These are phyloP conservation scores for Salmacisia buchloeana DNA, from an alignment of 1,284 basidiomycete genomes.

Conservation along the genomic window DNA sequence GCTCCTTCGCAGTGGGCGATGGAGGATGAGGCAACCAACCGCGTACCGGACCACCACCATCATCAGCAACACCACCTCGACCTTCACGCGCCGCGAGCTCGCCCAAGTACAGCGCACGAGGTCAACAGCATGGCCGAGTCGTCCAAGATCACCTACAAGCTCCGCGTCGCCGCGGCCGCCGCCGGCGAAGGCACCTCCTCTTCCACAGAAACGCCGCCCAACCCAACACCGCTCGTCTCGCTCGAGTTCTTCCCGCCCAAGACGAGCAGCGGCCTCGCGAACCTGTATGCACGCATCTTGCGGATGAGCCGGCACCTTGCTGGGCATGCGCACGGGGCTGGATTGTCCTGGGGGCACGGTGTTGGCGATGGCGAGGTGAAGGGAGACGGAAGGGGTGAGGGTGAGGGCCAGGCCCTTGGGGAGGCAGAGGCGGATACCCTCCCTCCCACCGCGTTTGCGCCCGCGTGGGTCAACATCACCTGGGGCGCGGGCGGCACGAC, in stretches of 20 bases:
- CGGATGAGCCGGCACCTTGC: conserved; percentile 63
- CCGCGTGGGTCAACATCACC: conserved; percentile 63
- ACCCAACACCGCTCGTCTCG: conserved; percentile 63
- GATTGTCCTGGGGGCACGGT: not conserved
- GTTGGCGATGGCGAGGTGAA: not conserved
- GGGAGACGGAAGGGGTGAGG: not conserved
- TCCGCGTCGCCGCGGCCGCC: not conserved
- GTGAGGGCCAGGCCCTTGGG: no score
- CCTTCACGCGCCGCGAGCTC: not conserved
- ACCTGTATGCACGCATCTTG: conserved; percentile 40
- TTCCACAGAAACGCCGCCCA: not conserved
- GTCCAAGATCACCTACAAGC: conserved; percentile 5
- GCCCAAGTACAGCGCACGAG: not conserved
- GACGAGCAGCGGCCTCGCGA: conserved; percentile 80
- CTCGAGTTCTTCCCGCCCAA: conserved; percentile 93
- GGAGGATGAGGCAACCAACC: not conserved
- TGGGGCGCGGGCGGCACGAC: conserved; percentile 98
- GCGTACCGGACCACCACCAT: not conserved
- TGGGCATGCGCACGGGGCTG: not conserved
- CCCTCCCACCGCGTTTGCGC: conserved; percentile 9
- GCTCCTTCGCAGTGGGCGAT: no score
- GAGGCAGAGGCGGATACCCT: no score
- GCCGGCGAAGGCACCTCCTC: no score
- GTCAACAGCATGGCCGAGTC: not conserved
- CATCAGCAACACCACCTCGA: not conserved